A percentile compares a stretch with the other conserved stretches of the same genome.
These are phyloP conservation scores for Sugiyamaella neomexicana DNA, from an alignment of 1,139 yeast species.

Conservation along the genomic window DNA sequence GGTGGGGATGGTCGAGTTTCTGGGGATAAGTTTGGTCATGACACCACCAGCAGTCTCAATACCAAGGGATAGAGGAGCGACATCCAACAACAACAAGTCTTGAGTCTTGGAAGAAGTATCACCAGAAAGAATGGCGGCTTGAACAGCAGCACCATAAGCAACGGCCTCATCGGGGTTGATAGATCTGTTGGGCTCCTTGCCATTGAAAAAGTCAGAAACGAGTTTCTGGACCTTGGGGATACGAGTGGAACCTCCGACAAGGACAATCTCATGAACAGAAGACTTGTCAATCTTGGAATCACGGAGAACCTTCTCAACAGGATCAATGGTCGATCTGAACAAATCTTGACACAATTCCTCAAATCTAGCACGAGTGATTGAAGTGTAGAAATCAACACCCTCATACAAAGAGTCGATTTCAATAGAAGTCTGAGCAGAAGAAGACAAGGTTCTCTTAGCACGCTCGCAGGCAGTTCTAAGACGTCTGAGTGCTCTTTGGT, in stretches of 20 bases:
- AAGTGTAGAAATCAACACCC: slow-evolving; percentile 95
- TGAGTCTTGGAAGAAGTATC: slow-evolving; percentile 80
- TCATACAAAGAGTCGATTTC: slow-evolving; percentile 96
- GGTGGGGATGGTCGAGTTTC: slow-evolving; percentile 92
- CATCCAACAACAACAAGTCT: slow-evolving; percentile 82
- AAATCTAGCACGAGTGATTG: slow-evolving; percentile 98
- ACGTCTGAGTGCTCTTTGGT: slow-evolving; percentile 97
- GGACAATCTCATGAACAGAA: slow-evolving; percentile 90
- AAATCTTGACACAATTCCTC: slow-evolving; percentile 95
- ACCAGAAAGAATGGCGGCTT: slow-evolving; percentile 91
- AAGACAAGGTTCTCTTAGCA: slow-evolving; percentile 98
- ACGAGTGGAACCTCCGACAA: slow-evolving; percentile 99
- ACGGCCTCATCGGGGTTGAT: slow-evolving; percentile 99
- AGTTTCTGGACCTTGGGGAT: slow-evolving; percentile 98
- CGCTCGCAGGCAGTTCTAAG: slow-evolving; percentile 99
- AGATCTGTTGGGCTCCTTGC: slow-evolving; percentile 93
- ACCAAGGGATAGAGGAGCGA: slow-evolving; percentile 85
- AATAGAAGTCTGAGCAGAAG: slow-evolving; percentile 93
- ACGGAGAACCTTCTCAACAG: slow-evolving; percentile 97
- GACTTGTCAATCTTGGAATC: slow-evolving; percentile 92
- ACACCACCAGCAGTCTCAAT: slow-evolving; percentile 96
- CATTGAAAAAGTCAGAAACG: slow-evolving; percentile 96
- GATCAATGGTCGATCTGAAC: slow-evolving; percentile 94
- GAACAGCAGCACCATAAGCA: slow-evolving; percentile 96
- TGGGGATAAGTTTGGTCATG: slow-evolving; percentile 86